phyloP scores from a whole-genome alignment of 129 eudicot species.

The Tagetes erecta region DNA sequence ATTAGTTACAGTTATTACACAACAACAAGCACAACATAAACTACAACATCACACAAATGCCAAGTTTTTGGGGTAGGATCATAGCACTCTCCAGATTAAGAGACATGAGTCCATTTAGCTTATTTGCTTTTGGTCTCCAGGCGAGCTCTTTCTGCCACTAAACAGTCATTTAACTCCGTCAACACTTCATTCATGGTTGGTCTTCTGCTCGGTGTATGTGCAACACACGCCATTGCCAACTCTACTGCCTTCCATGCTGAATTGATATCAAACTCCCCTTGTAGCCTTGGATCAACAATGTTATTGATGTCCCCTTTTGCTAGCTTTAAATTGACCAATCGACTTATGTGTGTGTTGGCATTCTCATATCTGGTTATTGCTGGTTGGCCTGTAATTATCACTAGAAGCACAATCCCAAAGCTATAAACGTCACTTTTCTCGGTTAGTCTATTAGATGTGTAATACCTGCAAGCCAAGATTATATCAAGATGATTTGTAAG shows the following conservation, averaged over 20 bases:
- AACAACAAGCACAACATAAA: slow-evolving; percentile 1
- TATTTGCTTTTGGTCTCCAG: neutral
- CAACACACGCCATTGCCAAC: slow-evolving; percentile 32
- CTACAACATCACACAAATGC: neutral
- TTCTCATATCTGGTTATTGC: slow-evolving; percentile 18
- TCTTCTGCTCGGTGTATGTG: slow-evolving; percentile 19
- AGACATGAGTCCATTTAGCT: slow-evolving; percentile 1
- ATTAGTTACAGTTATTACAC: neutral
- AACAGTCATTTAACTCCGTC: slow-evolving; percentile 24
- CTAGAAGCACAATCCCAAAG: slow-evolving; percentile 42
- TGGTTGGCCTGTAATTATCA: slow-evolving; percentile 34
- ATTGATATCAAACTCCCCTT: slow-evolving; percentile 21
- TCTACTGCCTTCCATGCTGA: slow-evolving; percentile 29
- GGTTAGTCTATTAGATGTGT: slow-evolving; percentile 29
- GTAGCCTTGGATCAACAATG: slow-evolving; percentile 27
- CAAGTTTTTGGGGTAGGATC: slow-evolving; percentile 1
- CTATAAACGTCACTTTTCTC: slow-evolving; percentile 48
- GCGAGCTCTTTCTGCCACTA: slow-evolving; percentile 21
- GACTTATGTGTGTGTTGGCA: slow-evolving; percentile 17
- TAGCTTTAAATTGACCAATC: slow-evolving; percentile 21
- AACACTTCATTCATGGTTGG: slow-evolving; percentile 34
- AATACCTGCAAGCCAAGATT: slow-evolving; percentile 34
- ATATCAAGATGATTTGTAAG: neutral
- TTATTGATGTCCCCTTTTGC: slow-evolving; percentile 22
- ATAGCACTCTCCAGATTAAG: slow-evolving; percentile 20